Conservation (phyloP, 2,329 filamentous ascomycete species). For the Aureobasidium sp. region DNA sequence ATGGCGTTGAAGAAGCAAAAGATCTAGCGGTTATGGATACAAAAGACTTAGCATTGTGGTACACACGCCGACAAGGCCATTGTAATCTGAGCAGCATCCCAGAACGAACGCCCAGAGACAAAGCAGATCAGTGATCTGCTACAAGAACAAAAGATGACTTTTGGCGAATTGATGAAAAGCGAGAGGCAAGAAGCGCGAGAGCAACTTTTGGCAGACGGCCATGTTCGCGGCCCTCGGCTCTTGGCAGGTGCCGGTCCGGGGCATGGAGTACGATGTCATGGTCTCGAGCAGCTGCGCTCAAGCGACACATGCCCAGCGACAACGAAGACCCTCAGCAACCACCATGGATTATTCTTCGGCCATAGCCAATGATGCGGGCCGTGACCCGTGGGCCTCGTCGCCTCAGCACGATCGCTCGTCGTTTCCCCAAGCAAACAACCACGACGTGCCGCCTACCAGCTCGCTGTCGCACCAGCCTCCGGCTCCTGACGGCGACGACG, state of each 20-base stretch:
- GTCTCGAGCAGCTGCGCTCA: constrained; percentile 19
- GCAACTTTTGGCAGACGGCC: not conserved
- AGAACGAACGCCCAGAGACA: not conserved
- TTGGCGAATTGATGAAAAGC: not conserved
- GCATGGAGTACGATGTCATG: constrained; percentile 19
- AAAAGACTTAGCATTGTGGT: not conserved
- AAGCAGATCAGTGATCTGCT: not conserved
- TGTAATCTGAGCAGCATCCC: constrained; percentile 10
- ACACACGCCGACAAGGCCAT: constrained; percentile 8
- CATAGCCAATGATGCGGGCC: constrained; percentile 50
- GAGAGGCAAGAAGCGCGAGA: not conserved
- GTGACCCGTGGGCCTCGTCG: constrained; percentile 59
- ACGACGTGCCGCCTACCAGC: constrained; percentile 30
- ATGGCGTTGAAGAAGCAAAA: constrained; percentile 12
- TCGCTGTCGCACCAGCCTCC: constrained; percentile 22
- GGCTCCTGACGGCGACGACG: constrained; percentile 15
- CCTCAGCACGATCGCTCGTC: constrained; percentile 45
- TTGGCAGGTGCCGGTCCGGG: constrained; percentile 19
- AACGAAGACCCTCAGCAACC: constrained; percentile 15
- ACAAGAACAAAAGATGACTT: not conserved
- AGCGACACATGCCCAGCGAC: constrained; percentile 16
- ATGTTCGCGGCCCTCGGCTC: constrained; percentile 9
- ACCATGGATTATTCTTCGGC: constrained; percentile 57
- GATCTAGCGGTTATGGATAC: not conserved
- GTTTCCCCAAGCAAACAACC: constrained; percentile 40